Percentiles rank a stretch among this genome's conserved stretches.
These are phyloP conservation scores for Omphalea diandra DNA, from an alignment of 441 rosid species.

Conservation along the genomic window DNA sequence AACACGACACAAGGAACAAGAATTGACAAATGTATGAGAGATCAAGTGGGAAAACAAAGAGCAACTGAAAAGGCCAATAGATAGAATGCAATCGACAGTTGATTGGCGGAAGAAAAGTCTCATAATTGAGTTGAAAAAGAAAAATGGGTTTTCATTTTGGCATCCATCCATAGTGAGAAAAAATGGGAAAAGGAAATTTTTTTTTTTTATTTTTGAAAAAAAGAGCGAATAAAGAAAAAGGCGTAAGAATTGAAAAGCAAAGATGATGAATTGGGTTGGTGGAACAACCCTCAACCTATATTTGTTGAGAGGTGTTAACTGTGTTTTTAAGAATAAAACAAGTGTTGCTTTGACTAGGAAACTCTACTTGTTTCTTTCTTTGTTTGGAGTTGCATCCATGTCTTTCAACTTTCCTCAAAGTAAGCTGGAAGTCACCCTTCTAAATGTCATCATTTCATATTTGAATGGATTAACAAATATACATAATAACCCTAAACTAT, in stretches of 20 bases:
- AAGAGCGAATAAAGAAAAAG: neutral
- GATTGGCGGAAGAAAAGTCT: neutral
- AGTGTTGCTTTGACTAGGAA: conserved; percentile 19
- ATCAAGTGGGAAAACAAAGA: neutral
- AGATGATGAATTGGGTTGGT: conserved; percentile 41
- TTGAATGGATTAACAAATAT: neutral
- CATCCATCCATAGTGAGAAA: neutral
- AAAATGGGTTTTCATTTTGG: neutral
- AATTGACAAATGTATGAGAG: neutral
- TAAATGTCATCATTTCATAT: neutral
- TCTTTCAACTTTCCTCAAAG: neutral
- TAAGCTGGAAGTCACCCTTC: conserved; percentile 14
- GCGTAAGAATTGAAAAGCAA: conserved; percentile 24
- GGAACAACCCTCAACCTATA: conserved; percentile 23
- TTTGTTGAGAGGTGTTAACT: conserved; percentile 22
- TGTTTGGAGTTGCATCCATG: conserved; percentile 3
- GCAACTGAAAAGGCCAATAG: neutral
- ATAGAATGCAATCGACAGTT: neutral
- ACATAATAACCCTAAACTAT: no score
- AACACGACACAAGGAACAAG: neutral
- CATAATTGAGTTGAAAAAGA: neutral
- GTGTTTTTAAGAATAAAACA: conserved; percentile 22
- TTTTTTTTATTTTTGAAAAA: no score
- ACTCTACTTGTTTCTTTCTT: conserved; percentile 23
- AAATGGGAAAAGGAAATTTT: neutral